phyloP scores from a whole-genome alignment of 1,139 yeast species.

The Yamadazyma dendronema region DNA sequence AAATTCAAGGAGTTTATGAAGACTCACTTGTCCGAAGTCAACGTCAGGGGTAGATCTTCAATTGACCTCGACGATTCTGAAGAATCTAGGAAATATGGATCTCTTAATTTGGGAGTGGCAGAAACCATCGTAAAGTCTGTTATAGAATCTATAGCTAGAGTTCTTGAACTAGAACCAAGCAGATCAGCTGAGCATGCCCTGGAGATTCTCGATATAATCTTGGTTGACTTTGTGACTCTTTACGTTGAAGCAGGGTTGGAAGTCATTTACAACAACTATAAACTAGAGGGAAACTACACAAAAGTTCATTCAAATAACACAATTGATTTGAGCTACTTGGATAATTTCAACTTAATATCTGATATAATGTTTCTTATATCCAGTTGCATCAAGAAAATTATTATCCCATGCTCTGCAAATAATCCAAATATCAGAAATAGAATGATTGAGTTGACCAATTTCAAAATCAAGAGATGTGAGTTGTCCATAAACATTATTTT shows the following conservation, averaged over 20 bases:
- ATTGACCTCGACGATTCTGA: constrained; percentile 22
- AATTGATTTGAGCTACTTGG: constrained; percentile 33
- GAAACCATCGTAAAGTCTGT: constrained; percentile 68
- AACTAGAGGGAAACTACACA: constrained; percentile 26
- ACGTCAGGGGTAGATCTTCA: constrained; percentile 23
- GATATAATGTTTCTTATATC: constrained; percentile 68
- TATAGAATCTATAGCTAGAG: constrained; percentile 78
- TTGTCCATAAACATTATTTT: constrained; percentile 65
- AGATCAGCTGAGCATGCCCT: constrained; percentile 64
- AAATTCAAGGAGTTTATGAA: constrained; percentile 44
- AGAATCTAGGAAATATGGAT: constrained; percentile 25
- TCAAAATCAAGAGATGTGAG: constrained; percentile 67
- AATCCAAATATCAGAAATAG: constrained; percentile 60
- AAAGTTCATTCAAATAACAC: constrained; percentile 33
- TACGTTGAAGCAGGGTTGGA: constrained; percentile 78
- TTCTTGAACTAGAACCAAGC: constrained; percentile 68
- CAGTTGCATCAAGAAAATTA: constrained; percentile 65
- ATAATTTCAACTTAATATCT: constrained; percentile 54
- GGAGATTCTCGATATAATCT: constrained; percentile 64
- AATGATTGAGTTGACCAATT: constrained; percentile 65
- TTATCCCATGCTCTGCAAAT: constrained; percentile 70
- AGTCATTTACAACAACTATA: constrained; percentile 51
- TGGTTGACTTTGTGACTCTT: constrained; percentile 69
- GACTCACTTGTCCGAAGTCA: constrained; percentile 29
- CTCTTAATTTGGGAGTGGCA: constrained; percentile 46